Evolutionary conservation across 768 basidiomycete species (phyloP).

Genomic region (Leucocoprinus leucothites): DNA sequence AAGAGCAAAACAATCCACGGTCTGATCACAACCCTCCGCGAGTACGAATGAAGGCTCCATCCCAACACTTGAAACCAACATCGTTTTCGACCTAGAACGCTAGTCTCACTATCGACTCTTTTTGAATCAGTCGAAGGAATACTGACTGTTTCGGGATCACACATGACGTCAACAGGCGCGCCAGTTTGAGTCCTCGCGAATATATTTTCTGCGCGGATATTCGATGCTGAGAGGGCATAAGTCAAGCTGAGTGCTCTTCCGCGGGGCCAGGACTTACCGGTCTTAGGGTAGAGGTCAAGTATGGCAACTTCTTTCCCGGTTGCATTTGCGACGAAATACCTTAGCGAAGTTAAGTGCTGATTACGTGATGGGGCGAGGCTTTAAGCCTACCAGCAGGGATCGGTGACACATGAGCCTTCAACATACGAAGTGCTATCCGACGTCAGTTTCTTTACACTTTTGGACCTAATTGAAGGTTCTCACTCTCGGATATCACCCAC

Average conservation of each 20-base stretch:
- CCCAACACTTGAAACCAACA: conserved; percentile 49
- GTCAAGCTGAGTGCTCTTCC: neutral
- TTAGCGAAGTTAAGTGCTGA: conserved; percentile 3
- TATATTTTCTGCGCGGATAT: conserved; percentile 48
- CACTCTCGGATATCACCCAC: conserved; percentile 49
- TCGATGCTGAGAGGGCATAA: conserved; percentile 32
- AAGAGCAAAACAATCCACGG: too few relatives aligned
- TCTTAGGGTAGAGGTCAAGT: conserved; percentile 55
- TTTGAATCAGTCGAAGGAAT: neutral
- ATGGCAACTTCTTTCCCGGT: conserved; percentile 60
- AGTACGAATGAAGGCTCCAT: conserved; percentile 43
- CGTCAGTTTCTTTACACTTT: neutral
- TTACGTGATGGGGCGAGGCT: neutral
- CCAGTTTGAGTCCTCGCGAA: conserved; percentile 42
- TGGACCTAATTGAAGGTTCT: conserved; percentile 9
- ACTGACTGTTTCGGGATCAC: conserved; percentile 47
- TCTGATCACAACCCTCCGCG: conserved; percentile 25
- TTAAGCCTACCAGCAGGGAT: conserved; percentile 50
- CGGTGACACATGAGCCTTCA: conserved; percentile 55
- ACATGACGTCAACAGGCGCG: conserved; percentile 47
- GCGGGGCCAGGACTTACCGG: conserved; percentile 31
- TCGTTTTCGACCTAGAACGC: conserved; percentile 35
- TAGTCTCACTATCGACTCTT: neutral
- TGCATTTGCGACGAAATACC: conserved; percentile 47
- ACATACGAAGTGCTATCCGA: conserved; percentile 38